Base-by-base conservation (phyloP, 345 rosid genomes). In the Eutrema yunnanense region DNA sequence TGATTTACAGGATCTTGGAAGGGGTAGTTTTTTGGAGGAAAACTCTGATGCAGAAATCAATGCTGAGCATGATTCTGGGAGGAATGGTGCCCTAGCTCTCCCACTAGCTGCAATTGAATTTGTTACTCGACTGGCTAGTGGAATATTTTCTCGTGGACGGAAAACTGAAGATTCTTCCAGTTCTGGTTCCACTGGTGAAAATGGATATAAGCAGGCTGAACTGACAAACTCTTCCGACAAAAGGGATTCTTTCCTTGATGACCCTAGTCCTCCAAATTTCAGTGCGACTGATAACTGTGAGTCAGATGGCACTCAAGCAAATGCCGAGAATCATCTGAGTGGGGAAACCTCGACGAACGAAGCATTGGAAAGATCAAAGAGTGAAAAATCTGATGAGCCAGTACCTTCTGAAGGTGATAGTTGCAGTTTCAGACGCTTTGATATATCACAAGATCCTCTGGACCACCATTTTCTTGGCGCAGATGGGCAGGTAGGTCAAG, bases 21-120 rank as follows among this genome's bases (percentile, higher is more conserved):
- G 71, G 46, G 80, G 73, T 71, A 70, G 81, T 72, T 76, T 73
- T 14, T 52, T 64, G 11, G 73, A 73, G 67, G 56, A 62, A 65
- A 81, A 73, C 70, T 76, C 88, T 38, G 89, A 79, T 67, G 79
- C 67, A 10, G 86, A 81, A 44, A 87, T 58, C 44, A 69, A 51
- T 62, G 52, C 59, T 6, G 87, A 83, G 44, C 78, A 74, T 56
- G 82, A 76, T 66, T 81, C 86, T 54, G 96, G 87, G 73, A 84
- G 82, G 77, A 92, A 81, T 73, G 76, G 89, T 32, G 95, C 92
- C 46, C 80, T 92, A 50, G 83, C 94, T 83, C 86, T 94, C 72
- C 92, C 98, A 49, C 81, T 86, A 69, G 92, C 97, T 72, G 98
- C 96, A 14, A 79, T 94, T 73, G 98, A 80, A 74, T 89, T 91